Evolutionary conservation across 2,329 filamentous ascomycete species (phyloP), one percentile per base, ranked within the genome.

Genomic region (Colletotrichum kahawae): DNA sequence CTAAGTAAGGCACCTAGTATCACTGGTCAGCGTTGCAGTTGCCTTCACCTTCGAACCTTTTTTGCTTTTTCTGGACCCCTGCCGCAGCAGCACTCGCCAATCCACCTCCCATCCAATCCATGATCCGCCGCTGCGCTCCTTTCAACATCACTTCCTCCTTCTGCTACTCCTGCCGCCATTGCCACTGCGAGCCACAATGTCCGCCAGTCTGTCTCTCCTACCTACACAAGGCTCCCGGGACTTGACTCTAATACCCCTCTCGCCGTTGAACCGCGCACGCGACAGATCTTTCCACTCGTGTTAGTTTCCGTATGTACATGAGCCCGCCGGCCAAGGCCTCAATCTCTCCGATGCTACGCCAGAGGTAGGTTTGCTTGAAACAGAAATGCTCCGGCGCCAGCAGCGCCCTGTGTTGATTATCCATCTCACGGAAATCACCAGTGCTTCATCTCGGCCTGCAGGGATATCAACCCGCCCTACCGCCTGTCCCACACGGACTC

Each of bases 371-470:
- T 67, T 67, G n/a, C 56, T 72, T 67, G 56, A 64, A 63, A 29
- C 38, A 64, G 43, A 67, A 67, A 72, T 67, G n/a, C 56, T 59
- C 72, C 69, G 63, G 59, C 38, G 72, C 56, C 13, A 21, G 57
- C 43, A 51, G 43, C 21, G 69, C 43, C 56, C 69, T 63, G 29
- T 57, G 16, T 56, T 51, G 18, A 51, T 36, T 24, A 36, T 16
- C 56, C 18, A 43, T 57, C 54, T 57, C 43, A 31, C 72, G 33
- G 31, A 34, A 27, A 67, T 43, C 69, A 38, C 38, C 62, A 31
- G 31, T 62, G 57, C 69, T 51, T 75, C 69, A 72, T 72, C 63
- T 75, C 57, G 43, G 72, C 70, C 69, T 67, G 63, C 72, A 67
- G 56, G 69, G 69, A 70, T 36, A 33, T 64, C 68, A 27, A 33